A percentile compares a stretch with the other conserved stretches of the same genome.
phyloP scores from a whole-genome alignment of 805 yeast species.

The Candida suzukii region DNA sequence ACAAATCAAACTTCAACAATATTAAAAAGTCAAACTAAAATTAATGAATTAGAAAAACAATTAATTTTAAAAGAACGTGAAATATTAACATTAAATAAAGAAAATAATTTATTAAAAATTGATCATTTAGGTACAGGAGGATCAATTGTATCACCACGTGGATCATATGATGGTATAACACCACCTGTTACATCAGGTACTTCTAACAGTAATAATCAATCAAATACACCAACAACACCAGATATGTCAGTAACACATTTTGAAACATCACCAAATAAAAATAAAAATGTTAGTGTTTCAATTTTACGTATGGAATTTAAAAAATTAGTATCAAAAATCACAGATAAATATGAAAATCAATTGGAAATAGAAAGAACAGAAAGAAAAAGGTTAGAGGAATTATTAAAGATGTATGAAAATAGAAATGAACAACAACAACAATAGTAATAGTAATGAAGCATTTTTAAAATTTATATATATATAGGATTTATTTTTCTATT shows the following conservation, averaged over 20 bases:
- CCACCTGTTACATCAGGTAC: slow-evolving; percentile 11
- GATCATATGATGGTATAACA: slow-evolving; percentile 4
- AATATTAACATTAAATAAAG: slow-evolving; percentile 35
- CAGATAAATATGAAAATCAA: slow-evolving; percentile 53
- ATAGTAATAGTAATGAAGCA: too few relatives aligned
- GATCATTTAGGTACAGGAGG: slow-evolving; percentile 33
- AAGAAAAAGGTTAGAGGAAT: slow-evolving; percentile 36
- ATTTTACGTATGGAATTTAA: slow-evolving; percentile 64
- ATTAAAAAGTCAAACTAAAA: slow-evolving; percentile 28
- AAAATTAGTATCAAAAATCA: slow-evolving; percentile 54
- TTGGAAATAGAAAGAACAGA: slow-evolving; percentile 48
- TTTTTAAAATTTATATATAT: too few relatives aligned
- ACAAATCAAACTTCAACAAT: slow-evolving; percentile 29
- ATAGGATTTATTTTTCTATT: too few relatives aligned
- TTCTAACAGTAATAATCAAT: too few relatives aligned
- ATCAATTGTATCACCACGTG: slow-evolving; percentile 1
- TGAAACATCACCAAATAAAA: not conserved
- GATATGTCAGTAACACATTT: not conserved
- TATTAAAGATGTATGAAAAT: slow-evolving; percentile 27
- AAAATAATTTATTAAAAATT: slow-evolving; percentile 35
- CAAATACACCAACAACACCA: slow-evolving; percentile 12
- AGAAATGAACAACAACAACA: not conserved
- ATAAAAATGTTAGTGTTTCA: slow-evolving; percentile 30
- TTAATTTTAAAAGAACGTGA: slow-evolving; percentile 31
- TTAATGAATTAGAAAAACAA: slow-evolving; percentile 24